A percentile compares a stretch with the other conserved stretches of the same genome.
Evolutionary conservation across 768 basidiomycete genomes (phyloP).

Genomic region (Fomitopsis serialis): DNA sequence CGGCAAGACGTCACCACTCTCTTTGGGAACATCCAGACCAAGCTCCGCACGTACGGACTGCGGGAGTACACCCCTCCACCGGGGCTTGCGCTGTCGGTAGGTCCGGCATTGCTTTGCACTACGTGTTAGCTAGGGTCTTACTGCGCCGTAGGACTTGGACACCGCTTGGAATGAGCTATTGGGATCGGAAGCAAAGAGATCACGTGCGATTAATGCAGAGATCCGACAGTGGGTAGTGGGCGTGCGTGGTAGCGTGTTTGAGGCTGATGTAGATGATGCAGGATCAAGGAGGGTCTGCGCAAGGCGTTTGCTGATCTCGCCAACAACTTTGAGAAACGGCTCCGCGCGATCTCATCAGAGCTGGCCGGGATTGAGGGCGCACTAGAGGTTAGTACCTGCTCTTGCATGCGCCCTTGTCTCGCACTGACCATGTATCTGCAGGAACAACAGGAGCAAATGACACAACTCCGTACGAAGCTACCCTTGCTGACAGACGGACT

Average conservation of each 20-base stretch:
- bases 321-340: conserved; percentile 65
- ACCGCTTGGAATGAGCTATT: conserved; percentile 70
- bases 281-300: conserved; percentile 78
- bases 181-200: conserved; percentile 68
- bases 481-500: conserved; percentile 58
- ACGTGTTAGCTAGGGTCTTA: neutral
- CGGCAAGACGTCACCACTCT: conserved; percentile 83
- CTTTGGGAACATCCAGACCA: conserved; percentile 91
- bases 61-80: conserved; percentile 75
- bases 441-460: conserved; percentile 71
- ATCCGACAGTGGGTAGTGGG: conserved; percentile 68
- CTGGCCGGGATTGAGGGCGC: conserved; percentile 73
- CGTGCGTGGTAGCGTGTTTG: neutral
- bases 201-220: conserved; percentile 80
- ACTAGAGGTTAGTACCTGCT: conserved; percentile 47
- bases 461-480: conserved; percentile 60
- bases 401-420: too few species aligned
- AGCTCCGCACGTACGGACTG: conserved; percentile 85
- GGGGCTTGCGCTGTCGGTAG: conserved; percentile 58
- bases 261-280: conserved; percentile 20
- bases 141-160: conserved; percentile 60
- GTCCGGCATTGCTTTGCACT: conserved; percentile 12
- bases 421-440: conserved; percentile 20
- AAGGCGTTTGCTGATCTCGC: conserved; percentile 75
- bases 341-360: conserved; percentile 64